These are phyloP conservation scores for Ceriops tagal DNA, from an alignment of 345 rosid species.

Conservation along the genomic window DNA sequence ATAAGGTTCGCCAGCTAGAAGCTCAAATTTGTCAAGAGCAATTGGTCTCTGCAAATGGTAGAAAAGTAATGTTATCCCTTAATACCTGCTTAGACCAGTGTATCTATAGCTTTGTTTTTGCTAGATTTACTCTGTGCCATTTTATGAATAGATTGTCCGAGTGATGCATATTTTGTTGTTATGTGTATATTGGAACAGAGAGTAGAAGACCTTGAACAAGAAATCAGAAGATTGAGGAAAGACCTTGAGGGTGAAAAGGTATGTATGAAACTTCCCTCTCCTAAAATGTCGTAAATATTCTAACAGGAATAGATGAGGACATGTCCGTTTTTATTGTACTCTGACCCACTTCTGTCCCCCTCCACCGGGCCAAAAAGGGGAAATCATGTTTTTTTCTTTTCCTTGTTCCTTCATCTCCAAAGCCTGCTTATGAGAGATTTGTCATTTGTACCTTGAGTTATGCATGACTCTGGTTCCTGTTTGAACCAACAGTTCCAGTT, in stretches of 20 bases:
- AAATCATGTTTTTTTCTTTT: neutral
- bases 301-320: neutral
- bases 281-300: neutral
- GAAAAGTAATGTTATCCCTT: conserved; percentile 43
- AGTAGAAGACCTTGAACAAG: conserved; percentile 75
- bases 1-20: conserved; percentile 88
- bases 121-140: conserved; percentile 3
- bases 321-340: neutral
- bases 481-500: too few relatives aligned
- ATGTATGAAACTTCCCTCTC: conserved; percentile 30
- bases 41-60: conserved; percentile 52
- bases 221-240: conserved; percentile 47
- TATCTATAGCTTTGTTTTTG: conserved; percentile 1
- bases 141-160: conserved; percentile 8
- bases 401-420: neutral
- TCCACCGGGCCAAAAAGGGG: too few relatives aligned
- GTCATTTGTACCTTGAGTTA: neutral
- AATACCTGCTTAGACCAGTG: conserved; percentile 2
- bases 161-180: conserved; percentile 11
- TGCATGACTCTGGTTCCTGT: too few relatives aligned
- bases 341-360: neutral
- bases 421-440: neutral
- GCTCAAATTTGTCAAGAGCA: conserved; percentile 74
- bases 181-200: conserved; percentile 49
- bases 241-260: conserved; percentile 91